A percentile compares a stretch with the other conserved stretches of the same genome.
These are phyloP conservation scores for Cyberlindnera misumaiensis DNA, from an alignment of 805 yeast species.

Conservation along the genomic window DNA sequence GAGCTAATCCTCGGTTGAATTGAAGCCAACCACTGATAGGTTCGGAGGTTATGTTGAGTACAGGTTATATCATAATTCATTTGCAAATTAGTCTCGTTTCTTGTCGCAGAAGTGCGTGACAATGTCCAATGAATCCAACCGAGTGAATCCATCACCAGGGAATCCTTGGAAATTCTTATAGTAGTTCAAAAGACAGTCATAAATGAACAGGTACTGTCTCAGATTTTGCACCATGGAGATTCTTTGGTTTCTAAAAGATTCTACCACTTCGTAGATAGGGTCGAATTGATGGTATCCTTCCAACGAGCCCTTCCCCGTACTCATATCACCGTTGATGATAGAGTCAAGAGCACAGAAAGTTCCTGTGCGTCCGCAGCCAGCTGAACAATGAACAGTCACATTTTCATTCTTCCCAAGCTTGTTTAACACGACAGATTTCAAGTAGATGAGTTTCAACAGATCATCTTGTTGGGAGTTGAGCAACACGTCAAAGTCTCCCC, in stretches of 20 bases:
- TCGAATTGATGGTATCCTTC: constrained; percentile 36
- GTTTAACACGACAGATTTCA: constrained; percentile 38
- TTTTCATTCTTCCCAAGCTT: constrained; percentile 19
- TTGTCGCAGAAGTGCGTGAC: constrained; percentile 11
- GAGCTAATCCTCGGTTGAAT: constrained; percentile 63
- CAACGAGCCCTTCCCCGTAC: constrained; percentile 4
- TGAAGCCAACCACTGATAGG: no score
- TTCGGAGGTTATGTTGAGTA: background rate
- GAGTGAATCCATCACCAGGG: constrained; percentile 4
- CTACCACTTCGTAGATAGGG: constrained; percentile 50
- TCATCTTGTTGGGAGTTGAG: constrained; percentile 40
- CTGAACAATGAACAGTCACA: constrained; percentile 82
- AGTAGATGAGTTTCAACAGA: constrained; percentile 44
- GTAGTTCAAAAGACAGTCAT: constrained; percentile 43
- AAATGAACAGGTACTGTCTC: constrained; percentile 67
- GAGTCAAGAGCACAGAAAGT: constrained; percentile 73
- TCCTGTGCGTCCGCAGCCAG: constrained; percentile 97
- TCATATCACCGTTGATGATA: constrained; percentile 24
- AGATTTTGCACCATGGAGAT: constrained; percentile 81
- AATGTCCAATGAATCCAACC: constrained; percentile 12
- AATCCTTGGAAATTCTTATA: constrained; percentile 12
- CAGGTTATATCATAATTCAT: background rate
- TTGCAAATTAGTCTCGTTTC: background rate
- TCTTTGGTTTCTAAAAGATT: constrained; percentile 64
- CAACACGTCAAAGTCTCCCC: constrained; percentile 80